These are phyloP conservation scores for Tubosaeta sp. DNA, from an alignment of 768 basidiomycete species.

Conservation along the genomic window DNA sequence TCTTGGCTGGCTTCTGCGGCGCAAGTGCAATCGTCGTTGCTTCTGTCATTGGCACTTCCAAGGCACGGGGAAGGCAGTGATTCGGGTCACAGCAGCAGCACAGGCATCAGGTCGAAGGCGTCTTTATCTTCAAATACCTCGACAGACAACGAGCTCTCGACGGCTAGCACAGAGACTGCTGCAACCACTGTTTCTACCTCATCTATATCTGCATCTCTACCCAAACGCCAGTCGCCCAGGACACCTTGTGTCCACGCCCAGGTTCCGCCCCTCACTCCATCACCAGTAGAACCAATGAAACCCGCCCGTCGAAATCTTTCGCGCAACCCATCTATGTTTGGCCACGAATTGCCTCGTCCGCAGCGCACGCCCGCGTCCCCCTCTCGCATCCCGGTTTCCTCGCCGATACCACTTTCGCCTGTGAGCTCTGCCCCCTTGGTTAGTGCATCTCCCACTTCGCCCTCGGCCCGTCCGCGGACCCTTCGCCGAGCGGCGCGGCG, in stretches of 20 bases:
- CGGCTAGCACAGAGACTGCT: conserved; percentile 29
- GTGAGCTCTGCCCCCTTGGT: conserved; percentile 7
- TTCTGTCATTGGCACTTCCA: conserved; percentile 19
- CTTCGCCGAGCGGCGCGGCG: conserved; percentile 41
- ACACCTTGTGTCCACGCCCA: conserved; percentile 13
- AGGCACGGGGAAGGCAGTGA: conserved; percentile 11
- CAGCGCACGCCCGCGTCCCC: conserved; percentile 32
- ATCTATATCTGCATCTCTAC: conserved; percentile 15
- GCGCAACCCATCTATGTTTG: conserved; percentile 65
- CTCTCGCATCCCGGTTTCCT: conserved; percentile 29
- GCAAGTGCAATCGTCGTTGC: conserved; percentile 18
- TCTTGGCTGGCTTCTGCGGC: conserved; percentile 26
- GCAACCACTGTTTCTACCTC: conserved; percentile 24
- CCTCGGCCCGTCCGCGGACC: conserved; percentile 23
- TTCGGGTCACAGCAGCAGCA: conserved; percentile 15
- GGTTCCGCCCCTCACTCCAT: conserved; percentile 16
- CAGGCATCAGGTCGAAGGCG: conserved; percentile 19
- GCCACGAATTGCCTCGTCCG: conserved; percentile 54
- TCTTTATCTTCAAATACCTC: conserved; percentile 28
- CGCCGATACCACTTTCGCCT: conserved; percentile 20
- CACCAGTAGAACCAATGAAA: conserved; percentile 26
- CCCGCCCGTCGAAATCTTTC: conserved; percentile 40
- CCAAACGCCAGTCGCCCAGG: conserved; percentile 22
- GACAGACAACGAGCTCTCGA: conserved; percentile 32
- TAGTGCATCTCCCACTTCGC: conserved; percentile 10